Conservation (phyloP, 371 early-diverging fungal species). For the Mycotypha africana region DNA sequence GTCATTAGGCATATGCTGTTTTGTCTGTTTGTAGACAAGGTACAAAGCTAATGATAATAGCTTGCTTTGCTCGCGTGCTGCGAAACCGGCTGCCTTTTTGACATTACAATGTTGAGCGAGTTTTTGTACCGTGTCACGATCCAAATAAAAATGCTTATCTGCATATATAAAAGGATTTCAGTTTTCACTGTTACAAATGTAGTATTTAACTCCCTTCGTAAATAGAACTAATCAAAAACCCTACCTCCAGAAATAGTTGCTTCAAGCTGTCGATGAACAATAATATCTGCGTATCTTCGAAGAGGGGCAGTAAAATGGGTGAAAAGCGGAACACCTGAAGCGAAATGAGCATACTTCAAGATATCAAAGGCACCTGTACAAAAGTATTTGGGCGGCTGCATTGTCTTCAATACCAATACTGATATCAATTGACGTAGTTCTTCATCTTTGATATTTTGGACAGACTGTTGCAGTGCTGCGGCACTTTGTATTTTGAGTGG, state of each 20-base stretch:
- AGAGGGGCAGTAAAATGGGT: slow-evolving; percentile 94
- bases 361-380: slow-evolving; percentile 77
- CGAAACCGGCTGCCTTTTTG: slow-evolving; percentile 65
- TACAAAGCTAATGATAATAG: slow-evolving; percentile 61
- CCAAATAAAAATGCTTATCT: slow-evolving; percentile 53
- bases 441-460: slow-evolving; percentile 55
- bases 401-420: slow-evolving; percentile 63
- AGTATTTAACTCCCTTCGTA: too few relatives aligned
- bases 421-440: slow-evolving; percentile 49
- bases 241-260: slow-evolving; percentile 18
- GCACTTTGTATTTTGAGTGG: slow-evolving; percentile 44
- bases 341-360: slow-evolving; percentile 65
- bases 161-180: too few relatives aligned
- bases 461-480: slow-evolving; percentile 56
- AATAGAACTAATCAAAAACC: too few relatives aligned
- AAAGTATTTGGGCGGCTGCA: slow-evolving; percentile 85
- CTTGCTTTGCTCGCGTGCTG: slow-evolving; percentile 69
- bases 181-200: too few relatives aligned
- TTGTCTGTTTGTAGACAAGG: slow-evolving; percentile 14
- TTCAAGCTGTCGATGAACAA: slow-evolving; percentile 85
- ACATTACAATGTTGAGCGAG: slow-evolving; percentile 69
- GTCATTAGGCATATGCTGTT: slow-evolving; percentile 17
- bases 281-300: slow-evolving; percentile 90
- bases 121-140: slow-evolving; percentile 41
- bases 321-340: slow-evolving; percentile 71